phyloP scores from a whole-genome alignment of 75 land plant genomes.

The Picea sitchensis region DNA sequence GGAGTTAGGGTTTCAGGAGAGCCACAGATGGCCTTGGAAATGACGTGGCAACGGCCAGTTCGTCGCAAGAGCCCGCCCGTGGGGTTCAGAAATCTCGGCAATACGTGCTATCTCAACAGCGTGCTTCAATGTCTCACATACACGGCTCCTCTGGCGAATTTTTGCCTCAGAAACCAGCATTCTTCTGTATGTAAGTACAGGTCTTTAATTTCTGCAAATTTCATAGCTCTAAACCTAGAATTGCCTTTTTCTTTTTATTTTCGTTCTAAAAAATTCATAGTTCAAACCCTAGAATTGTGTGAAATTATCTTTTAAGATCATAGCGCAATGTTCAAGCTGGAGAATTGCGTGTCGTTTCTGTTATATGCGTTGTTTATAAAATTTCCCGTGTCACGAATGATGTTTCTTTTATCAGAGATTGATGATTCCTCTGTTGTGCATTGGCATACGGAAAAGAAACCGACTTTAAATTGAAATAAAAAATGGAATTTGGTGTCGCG shows the following conservation, averaged over 20 bases:
- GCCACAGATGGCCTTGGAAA: conserved; percentile 34
- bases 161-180: conserved; percentile 70
- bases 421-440: no score
- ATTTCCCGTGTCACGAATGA: no score
- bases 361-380: no score
- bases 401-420: no score
- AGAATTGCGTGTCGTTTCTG: no score
- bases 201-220: not conserved
- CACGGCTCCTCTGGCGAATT: conserved; percentile 96
- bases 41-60: conserved; percentile 44
- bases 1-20: conserved; percentile 3
- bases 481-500: no score
- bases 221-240: not conserved
- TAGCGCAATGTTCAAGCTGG: no score
- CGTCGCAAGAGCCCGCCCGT: conserved; percentile 52
- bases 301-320: no score
- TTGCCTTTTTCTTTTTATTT: not conserved
- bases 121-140: conserved; percentile 97
- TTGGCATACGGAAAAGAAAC: no score
- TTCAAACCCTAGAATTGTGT: not conserved
- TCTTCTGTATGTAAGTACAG: conserved; percentile 46
- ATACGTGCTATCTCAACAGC: conserved; percentile 93
- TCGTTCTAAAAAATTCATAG: not conserved
- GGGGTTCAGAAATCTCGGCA: conserved; percentile 86
- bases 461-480: no score